Conservation (phyloP, 1,284 basidiomycete species). For the Leccinum ponderosum region DNA sequence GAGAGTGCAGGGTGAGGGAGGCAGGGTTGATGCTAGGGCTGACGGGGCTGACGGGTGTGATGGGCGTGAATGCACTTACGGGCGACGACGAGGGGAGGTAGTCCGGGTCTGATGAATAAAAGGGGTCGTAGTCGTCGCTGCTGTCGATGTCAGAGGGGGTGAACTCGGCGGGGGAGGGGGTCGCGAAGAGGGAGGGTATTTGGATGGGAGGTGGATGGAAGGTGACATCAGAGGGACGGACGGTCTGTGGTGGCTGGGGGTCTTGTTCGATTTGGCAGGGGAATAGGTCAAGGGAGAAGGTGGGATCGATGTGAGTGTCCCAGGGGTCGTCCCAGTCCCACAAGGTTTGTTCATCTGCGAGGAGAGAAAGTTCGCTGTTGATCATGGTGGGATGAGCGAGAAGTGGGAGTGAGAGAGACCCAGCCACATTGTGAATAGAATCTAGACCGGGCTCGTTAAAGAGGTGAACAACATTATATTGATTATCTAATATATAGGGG, state of each 20-base stretch:
- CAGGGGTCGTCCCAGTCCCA: conserved; percentile 11
- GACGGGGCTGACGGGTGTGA: conserved; percentile 7
- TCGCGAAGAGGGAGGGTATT: conserved; percentile 8
- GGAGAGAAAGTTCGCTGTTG: conserved; percentile 17
- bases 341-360: conserved; percentile 8
- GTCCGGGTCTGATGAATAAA: conserved; percentile 25
- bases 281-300: conserved; percentile 11
- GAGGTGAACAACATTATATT: conserved; percentile 16
- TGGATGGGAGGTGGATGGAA: neutral
- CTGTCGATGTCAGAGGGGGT: conserved; percentile 17
- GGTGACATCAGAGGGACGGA: conserved; percentile 20
- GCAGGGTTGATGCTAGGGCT: conserved; percentile 11
- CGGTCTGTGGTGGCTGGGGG: conserved; percentile 17
- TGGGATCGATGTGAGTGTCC: neutral
- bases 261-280: neutral
- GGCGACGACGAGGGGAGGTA: conserved; percentile 17
- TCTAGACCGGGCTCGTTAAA: conserved; percentile 7
- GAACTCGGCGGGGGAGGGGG: neutral
- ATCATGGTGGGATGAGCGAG: conserved; percentile 15
- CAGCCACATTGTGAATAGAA: conserved; percentile 18
- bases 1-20: neutral
- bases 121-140: conserved; percentile 18
- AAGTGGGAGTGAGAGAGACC: neutral
- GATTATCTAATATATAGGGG: conserved; percentile 3
- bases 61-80: neutral